Conservation (phyloP, 192 early-diverging fungal species). For the Diversispora epigaea region DNA sequence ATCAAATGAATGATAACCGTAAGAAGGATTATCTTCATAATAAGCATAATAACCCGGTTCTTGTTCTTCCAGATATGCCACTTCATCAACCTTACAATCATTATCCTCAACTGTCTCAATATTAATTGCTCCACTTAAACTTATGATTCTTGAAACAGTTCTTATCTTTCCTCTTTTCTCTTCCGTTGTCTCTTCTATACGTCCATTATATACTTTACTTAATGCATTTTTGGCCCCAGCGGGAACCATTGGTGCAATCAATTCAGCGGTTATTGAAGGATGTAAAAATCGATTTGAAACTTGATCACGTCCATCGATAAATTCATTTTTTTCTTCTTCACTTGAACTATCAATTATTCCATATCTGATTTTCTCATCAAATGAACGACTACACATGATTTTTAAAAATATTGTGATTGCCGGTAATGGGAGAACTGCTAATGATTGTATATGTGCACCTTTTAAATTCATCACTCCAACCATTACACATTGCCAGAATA, state of each 20-base stretch:
- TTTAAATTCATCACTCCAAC: conserved; percentile 60
- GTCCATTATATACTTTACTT: conserved; percentile 58
- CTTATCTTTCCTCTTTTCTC: conserved; percentile 36
- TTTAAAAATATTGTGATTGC: conserved; percentile 58
- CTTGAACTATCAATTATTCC: conserved; percentile 39
- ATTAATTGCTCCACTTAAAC: conserved; percentile 2
- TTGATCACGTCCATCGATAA: conserved; percentile 32
- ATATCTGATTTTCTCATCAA: conserved; percentile 59
- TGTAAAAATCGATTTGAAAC: conserved; percentile 60
- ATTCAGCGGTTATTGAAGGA: conserved; percentile 59
- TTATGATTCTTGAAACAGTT: conserved; percentile 30
- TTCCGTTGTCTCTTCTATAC: conserved; percentile 26
- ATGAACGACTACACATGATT: conserved; percentile 43
- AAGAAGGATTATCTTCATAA: neutral
- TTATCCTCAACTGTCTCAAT: conserved; percentile 39
- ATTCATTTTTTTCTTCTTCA: conserved; percentile 24
- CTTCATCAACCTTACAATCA: conserved; percentile 41
- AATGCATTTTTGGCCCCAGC: conserved; percentile 64
- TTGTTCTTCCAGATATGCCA: conserved; percentile 25
- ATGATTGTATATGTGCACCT: conserved; percentile 42
- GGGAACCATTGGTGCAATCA: conserved; percentile 69
- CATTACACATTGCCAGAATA: conserved; percentile 69
- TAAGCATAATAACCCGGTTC: conserved; percentile 9
- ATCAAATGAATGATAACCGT: too few relatives aligned
- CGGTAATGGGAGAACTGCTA: conserved; percentile 59